Conservation (phyloP, 1,139 yeast genomes). For the Scheffersomyces parashehatae region DNA sequence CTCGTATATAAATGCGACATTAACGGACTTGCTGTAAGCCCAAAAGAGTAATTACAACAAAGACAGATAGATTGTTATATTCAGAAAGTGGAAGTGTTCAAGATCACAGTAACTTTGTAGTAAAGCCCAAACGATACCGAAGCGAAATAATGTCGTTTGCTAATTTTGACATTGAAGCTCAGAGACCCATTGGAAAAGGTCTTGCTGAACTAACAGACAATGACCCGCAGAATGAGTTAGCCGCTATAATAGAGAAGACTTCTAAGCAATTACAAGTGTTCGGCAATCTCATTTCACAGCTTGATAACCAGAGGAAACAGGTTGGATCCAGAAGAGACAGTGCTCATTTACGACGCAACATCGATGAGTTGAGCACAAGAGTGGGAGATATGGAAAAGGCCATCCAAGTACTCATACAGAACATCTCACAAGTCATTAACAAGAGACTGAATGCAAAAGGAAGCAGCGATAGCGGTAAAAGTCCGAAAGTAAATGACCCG, state of each 20-base stretch:
- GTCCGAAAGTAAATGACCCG: conserved; percentile 3
- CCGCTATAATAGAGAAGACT: conserved; percentile 32
- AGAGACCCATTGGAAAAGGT: conserved; percentile 23
- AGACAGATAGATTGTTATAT: too few species aligned
- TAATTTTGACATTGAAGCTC: conserved; percentile 58
- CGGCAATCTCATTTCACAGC: conserved; percentile 48
- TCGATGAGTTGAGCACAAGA: conserved; percentile 33
- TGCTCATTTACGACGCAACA: conserved; percentile 34
- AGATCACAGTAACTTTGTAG: background rate
- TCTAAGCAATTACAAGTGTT: conserved; percentile 49
- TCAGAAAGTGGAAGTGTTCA: too few species aligned
- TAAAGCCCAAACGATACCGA: background rate
- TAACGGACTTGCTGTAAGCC: too few species aligned
- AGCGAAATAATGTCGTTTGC: conserved; percentile 56
- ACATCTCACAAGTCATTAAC: conserved; percentile 34
- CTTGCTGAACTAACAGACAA: conserved; percentile 3
- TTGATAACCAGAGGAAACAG: conserved; percentile 49
- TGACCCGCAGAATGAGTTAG: conserved; percentile 26
- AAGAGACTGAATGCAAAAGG: conserved; percentile 24
- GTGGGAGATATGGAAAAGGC: conserved; percentile 34
- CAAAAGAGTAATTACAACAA: too few species aligned
- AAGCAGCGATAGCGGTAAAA: conserved; percentile 5
- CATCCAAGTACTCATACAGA: conserved; percentile 31
- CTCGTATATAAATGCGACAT: too few species aligned
- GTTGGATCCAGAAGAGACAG: conserved; percentile 61